Conservation (phyloP, 176 grass and related monocot genomes). For the Triticum dicoccoides region DNA sequence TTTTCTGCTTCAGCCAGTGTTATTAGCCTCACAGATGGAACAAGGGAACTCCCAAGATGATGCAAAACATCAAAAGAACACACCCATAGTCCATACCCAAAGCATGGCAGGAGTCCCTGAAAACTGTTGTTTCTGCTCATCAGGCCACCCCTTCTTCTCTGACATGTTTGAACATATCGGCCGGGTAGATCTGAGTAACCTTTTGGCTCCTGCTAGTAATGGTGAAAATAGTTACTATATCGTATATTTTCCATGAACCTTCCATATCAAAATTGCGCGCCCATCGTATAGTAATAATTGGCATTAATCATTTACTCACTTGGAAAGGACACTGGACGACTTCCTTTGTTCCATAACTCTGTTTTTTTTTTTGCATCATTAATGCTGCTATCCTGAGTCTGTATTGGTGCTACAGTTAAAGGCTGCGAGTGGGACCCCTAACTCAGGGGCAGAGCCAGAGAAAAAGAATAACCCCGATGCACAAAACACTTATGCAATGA, state of each 20-base stretch:
- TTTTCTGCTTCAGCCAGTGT: conserved; percentile 98
- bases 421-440: neutral
- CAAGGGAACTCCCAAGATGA: neutral
- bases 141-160: conserved; percentile 18
- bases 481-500: no score
- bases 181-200: conserved; percentile 38
- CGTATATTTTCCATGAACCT: conserved; percentile 24
- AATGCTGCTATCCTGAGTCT: neutral
- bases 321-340: neutral
- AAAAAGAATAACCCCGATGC: no score
- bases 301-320: conserved; percentile 3
- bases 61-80: conserved; percentile 19
- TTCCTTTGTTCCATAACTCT: neutral
- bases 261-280: conserved; percentile 10
- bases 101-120: conserved; percentile 31
- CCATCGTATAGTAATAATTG: conserved; percentile 45
- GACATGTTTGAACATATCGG: conserved; percentile 31
- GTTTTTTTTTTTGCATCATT: neutral
- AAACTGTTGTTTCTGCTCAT: conserved; percentile 30
- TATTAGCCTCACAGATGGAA: conserved; percentile 46
- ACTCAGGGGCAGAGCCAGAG: no score
- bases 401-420: neutral
- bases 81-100: conserved; percentile 29
- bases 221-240: conserved; percentile 29
- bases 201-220: conserved; percentile 35